Evolutionary conservation across 2,329 filamentous ascomycete genomes (phyloP), one percentile per base, ranked within the genome.

Genomic region (Pseudogymnoascus sp.): DNA sequence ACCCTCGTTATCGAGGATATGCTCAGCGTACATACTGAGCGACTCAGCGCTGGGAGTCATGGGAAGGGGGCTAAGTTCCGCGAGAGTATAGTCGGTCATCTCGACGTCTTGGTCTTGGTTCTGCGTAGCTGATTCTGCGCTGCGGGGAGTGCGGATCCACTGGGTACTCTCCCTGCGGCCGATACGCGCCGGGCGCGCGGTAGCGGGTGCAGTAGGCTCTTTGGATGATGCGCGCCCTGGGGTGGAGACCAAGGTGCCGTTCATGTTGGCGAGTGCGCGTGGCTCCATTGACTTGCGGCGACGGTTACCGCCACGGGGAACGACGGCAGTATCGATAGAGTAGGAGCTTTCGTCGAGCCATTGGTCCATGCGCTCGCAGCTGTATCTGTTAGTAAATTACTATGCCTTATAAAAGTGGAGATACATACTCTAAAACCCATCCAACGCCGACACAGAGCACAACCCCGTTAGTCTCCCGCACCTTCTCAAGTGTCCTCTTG

Each of bases 381-480:
- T 90, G 62, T 26, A 64, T 19, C 60, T 59, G 65, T 73, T 63
- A 69, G 78, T 71, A 77, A 72, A 21, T 69, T 28, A 26, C 11
- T 31, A 35, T 28, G 31, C 19, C 5, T 4, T 26, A 47, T n/a
- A 62, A 2, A 53, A 3, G 10, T 15, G 28, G 50, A 15, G 33
- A 31, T 64, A 84, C 87, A 83, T 83, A 91, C 88, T 96, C 91
- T 67, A 96, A 82, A 63, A 95, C 89, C 91, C 91, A 96, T 68
- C 87, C 87, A 57, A 96, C 89, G 60, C 91, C 91, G 63, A 96
- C 91, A 76, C 91, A 96, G 69, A 90, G 87, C 38, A 96, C 89
- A 31, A 90, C 80, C 5, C 90, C 90, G 13, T 83, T 82, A 40
- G 84, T 87, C 69, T 88, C 83, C 64, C 86, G 82, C 6, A 93